These are phyloP conservation scores for Leucocoprinus leucothites DNA, from an alignment of 768 basidiomycete genomes.

Conservation along the genomic window DNA sequence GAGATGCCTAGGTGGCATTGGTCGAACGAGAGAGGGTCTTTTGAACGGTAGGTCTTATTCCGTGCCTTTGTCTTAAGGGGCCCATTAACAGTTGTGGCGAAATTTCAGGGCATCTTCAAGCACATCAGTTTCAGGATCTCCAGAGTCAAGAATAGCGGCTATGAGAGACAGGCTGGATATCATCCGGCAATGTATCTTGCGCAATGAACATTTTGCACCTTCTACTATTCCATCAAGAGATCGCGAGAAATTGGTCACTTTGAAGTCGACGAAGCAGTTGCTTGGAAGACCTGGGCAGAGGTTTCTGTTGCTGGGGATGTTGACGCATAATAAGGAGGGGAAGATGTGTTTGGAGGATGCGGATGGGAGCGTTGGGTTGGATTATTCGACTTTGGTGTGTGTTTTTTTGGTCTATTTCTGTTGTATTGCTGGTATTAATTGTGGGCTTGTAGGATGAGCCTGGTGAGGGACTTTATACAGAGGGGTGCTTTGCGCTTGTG, in stretches of 20 bases:
- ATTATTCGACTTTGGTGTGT: slow-evolving; percentile 82
- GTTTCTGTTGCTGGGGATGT: slow-evolving; percentile 92
- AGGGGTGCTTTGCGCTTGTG: slow-evolving; percentile 91
- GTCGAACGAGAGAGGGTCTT: slow-evolving; percentile 81
- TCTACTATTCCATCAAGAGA: slow-evolving; percentile 90
- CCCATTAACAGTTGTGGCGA: no score
- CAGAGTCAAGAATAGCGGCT: slow-evolving; percentile 77
- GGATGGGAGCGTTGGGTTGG: slow-evolving; percentile 86
- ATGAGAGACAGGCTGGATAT: slow-evolving; percentile 85
- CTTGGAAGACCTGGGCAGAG: slow-evolving; percentile 86
- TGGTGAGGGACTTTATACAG: slow-evolving; percentile 93
- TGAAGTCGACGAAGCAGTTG: slow-evolving; percentile 93
- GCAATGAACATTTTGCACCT: slow-evolving; percentile 98
- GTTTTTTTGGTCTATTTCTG: not conserved
- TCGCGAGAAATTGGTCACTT: slow-evolving; percentile 84
- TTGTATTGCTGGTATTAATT: not conserved
- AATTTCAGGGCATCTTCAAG: slow-evolving; percentile 52
- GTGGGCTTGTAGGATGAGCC: slow-evolving; percentile 62
- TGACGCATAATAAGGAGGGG: slow-evolving; percentile 86
- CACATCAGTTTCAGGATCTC: slow-evolving; percentile 75
- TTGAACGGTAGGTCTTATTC: slow-evolving; percentile 65
- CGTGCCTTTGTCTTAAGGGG: not conserved
- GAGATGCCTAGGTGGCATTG: slow-evolving; percentile 96
- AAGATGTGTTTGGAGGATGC: slow-evolving; percentile 89
- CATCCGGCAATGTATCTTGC: slow-evolving; percentile 87